Percentiles rank a stretch among this genome's conserved stretches.
These are phyloP conservation scores for Camellia japonica DNA, from an alignment of 148 eudicot species.

Conservation along the genomic window DNA sequence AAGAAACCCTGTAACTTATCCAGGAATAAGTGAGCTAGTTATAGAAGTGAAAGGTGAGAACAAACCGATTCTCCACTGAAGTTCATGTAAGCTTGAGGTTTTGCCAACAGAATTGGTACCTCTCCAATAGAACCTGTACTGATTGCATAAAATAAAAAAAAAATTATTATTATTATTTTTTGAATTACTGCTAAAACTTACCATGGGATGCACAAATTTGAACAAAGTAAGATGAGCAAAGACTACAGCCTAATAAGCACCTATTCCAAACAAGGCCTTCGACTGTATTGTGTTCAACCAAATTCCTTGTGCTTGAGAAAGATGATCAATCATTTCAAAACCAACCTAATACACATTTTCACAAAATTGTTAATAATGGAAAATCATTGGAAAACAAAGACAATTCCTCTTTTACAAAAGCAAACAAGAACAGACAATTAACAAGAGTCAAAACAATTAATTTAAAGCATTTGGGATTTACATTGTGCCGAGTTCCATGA, in stretches of 20 bases:
- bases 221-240: background rate
- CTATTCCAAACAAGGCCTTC: slow-evolving; percentile 90
- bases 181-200: slow-evolving; percentile 1
- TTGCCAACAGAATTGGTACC: slow-evolving; percentile 79
- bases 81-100: slow-evolving; percentile 96
- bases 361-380: background rate
- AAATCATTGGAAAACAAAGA: background rate
- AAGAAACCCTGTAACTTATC: background rate
- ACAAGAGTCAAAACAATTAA: background rate
- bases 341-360: slow-evolving; percentile 61
- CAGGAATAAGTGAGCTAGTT: background rate
- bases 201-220: background rate
- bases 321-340: slow-evolving; percentile 92
- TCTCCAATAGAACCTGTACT: slow-evolving; percentile 91
- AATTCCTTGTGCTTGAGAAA: slow-evolving; percentile 72
- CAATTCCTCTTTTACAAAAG: background rate
- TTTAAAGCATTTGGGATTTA: slow-evolving; percentile 21
- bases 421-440: background rate
- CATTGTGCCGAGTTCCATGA: slow-evolving; percentile 91
- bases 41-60: slow-evolving; percentile 16
- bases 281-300: slow-evolving; percentile 91
- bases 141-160: slow-evolving; percentile 23
- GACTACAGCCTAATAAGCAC: slow-evolving; percentile 32
- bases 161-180: too few species aligned
- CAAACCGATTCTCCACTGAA: slow-evolving; percentile 92